Conservation (phyloP, 768 basidiomycete genomes). For the Clathrus columnatus region DNA sequence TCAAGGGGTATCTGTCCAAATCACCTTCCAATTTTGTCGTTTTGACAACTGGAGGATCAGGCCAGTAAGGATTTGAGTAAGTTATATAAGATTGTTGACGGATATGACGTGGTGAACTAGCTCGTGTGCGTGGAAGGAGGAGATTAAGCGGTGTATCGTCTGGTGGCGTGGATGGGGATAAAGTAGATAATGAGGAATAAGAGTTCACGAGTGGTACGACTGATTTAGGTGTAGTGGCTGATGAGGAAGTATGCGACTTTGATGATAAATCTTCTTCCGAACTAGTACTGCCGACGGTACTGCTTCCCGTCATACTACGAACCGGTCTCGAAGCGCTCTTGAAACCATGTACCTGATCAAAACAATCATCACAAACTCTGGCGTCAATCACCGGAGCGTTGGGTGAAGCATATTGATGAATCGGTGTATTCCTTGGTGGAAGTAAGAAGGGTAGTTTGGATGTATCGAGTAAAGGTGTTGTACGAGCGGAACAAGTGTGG, state of each 20-base stretch:
- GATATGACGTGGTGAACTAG: constrained; percentile 19
- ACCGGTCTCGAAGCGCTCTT: constrained; percentile 7
- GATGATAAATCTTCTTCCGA: constrained; percentile 10
- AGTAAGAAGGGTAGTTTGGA: constrained; percentile 59
- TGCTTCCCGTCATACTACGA: too few species aligned
- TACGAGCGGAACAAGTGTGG: constrained; percentile 46
- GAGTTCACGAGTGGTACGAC: constrained; percentile 30
- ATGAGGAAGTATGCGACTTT: constrained; percentile 27
- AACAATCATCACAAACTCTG: constrained; percentile 76
- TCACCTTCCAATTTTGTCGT: constrained; percentile 34
- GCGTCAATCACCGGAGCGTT: constrained; percentile 44
- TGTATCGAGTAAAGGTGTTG: constrained; percentile 64
- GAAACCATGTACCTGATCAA: constrained; percentile 58
- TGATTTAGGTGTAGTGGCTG: constrained; percentile 27
- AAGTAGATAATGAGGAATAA: constrained; percentile 24
- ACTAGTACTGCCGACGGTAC: neutral
- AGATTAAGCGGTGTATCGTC: constrained; percentile 21
- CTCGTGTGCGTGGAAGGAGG: constrained; percentile 27
- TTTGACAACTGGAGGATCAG: constrained; percentile 35
- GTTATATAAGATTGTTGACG: neutral
- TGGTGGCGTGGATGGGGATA: constrained; percentile 22
- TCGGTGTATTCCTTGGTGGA: constrained; percentile 60
- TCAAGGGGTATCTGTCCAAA: constrained; percentile 65
- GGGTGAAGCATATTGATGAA: constrained; percentile 50
- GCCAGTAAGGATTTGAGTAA: constrained; percentile 23